Percentiles rank a stretch among this genome's conserved stretches.
Conservation (phyloP, 2,329 filamentous ascomycete genomes). For the Aspergillus fructus region DNA sequence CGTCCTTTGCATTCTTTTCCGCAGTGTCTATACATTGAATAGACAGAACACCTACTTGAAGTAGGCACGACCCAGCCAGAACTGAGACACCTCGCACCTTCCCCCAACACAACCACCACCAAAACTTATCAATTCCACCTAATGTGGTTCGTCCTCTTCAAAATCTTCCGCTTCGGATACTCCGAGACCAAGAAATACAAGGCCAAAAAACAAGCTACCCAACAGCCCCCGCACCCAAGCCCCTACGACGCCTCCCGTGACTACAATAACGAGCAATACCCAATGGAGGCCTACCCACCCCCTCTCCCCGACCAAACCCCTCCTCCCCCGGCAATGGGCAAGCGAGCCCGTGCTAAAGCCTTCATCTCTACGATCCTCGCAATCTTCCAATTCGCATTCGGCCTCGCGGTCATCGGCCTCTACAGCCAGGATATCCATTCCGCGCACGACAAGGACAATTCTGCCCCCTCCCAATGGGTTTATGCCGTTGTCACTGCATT, state of each 20-base stretch:
- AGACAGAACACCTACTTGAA: not conserved
- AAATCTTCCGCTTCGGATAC: slow-evolving; percentile 28
- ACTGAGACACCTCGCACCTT: not conserved
- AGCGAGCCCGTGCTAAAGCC: slow-evolving; percentile 16
- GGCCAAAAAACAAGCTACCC: slow-evolving; percentile 21
- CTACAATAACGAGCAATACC: not conserved
- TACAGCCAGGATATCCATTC: slow-evolving; percentile 66
- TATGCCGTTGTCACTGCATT: slow-evolving; percentile 72
- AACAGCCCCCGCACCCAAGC: slow-evolving; percentile 9
- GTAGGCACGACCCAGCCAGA: not conserved
- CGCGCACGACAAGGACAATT: slow-evolving; percentile 46
- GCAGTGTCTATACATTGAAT: not conserved
- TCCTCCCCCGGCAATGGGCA: slow-evolving; percentile 5
- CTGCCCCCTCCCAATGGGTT: slow-evolving; percentile 70
- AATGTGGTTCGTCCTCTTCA: slow-evolving; percentile 32
- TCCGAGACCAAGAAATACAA: slow-evolving; percentile 33
- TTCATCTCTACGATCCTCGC: slow-evolving; percentile 54
- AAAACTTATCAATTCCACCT: not conserved
- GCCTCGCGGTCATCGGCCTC: slow-evolving; percentile 73
- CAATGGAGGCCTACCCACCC: slow-evolving; percentile 8
- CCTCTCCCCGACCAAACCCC: slow-evolving; percentile 14
- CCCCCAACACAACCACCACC: not conserved
- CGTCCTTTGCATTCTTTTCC: not conserved
- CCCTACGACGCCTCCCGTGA: not conserved
- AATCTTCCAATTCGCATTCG: slow-evolving; percentile 73